These are phyloP conservation scores for Elasticomyces elasticus DNA, from an alignment of 495 filamentous ascomycete genomes.

Conservation along the genomic window DNA sequence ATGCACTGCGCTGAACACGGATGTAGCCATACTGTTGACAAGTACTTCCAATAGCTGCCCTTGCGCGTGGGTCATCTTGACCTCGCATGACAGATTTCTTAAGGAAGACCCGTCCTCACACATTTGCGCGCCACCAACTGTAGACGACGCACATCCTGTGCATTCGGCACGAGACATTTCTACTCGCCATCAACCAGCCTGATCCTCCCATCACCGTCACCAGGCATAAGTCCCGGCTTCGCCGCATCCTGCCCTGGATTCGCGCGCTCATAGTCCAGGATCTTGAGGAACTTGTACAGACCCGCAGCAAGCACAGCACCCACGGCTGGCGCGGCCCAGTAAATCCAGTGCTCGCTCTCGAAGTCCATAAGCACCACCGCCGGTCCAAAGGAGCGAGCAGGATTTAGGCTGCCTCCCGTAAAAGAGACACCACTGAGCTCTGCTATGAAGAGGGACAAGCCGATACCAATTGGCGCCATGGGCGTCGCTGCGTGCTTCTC, in stretches of 20 bases:
- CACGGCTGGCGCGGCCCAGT: constrained; percentile 49
- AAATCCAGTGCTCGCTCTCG: constrained; percentile 21
- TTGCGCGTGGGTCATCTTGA: too few species aligned
- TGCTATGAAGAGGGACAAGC: constrained; percentile 22
- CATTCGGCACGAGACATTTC: too few species aligned
- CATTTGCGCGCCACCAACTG: not conserved
- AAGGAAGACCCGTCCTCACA: too few species aligned
- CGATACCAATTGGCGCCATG: constrained; percentile 23
- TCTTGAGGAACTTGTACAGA: constrained; percentile 23
- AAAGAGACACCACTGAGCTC: constrained; percentile 20
- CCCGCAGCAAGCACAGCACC: constrained; percentile 51
- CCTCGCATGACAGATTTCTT: too few species aligned
- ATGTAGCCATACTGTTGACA: too few species aligned
- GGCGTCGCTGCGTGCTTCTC: constrained; percentile 22
- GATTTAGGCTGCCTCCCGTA: constrained; percentile 23
- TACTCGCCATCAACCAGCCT: not conserved
- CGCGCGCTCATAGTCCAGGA: constrained; percentile 21
- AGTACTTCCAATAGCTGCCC: too few species aligned
- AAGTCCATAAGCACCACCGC: constrained; percentile 13
- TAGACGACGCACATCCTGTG: not conserved
- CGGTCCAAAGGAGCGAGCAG: constrained; percentile 21
- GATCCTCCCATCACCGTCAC: not conserved
- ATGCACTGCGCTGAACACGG: too few species aligned
- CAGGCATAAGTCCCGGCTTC: not conserved
- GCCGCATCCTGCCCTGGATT: constrained; percentile 13